Evolutionary conservation across 2,329 filamentous ascomycete genomes (phyloP).

Genomic region (Epichloe scottii): DNA sequence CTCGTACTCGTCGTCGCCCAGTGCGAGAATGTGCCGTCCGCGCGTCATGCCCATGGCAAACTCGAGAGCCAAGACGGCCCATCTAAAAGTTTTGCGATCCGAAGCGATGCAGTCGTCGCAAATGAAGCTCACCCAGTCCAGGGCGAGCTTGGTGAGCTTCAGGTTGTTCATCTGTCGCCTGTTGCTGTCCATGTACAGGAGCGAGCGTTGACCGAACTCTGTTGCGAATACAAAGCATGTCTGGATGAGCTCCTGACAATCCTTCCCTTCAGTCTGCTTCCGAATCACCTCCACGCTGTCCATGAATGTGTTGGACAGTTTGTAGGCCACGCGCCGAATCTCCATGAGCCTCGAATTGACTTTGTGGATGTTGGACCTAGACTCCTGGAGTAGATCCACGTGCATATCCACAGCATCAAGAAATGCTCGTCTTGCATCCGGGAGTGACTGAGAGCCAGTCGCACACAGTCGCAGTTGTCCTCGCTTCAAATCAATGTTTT

Average conservation of each 20-base stretch:
- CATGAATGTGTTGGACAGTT: slow-evolving; percentile 96
- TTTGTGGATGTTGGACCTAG: slow-evolving; percentile 82
- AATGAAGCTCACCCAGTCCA: slow-evolving; percentile 97
- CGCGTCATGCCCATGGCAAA: slow-evolving; percentile 97
- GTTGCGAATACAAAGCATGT: slow-evolving; percentile 98
- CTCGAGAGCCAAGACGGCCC: slow-evolving; percentile 89
- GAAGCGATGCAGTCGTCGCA: slow-evolving; percentile 92
- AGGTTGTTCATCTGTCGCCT: slow-evolving; percentile 93
- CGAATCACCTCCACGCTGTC: slow-evolving; percentile 92
- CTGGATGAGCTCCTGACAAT: slow-evolving; percentile 92
- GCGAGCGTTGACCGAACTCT: slow-evolving; percentile 89
- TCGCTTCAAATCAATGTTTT: slow-evolving; percentile 72
- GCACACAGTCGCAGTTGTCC: slow-evolving; percentile 82
- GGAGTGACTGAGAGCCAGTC: slow-evolving; percentile 68
- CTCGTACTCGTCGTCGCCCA: slow-evolving; percentile 79
- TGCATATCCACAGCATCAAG: slow-evolving; percentile 68
- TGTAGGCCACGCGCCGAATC: slow-evolving; percentile 91
- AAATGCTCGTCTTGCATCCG: slow-evolving; percentile 68
- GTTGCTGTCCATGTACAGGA: slow-evolving; percentile 93
- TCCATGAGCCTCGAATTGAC: slow-evolving; percentile 86
- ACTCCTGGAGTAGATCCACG: slow-evolving; percentile 80
- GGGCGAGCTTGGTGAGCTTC: slow-evolving; percentile 80
- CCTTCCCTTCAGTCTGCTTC: slow-evolving; percentile 67
- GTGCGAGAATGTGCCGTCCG: slow-evolving; percentile 81
- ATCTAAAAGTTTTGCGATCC: slow-evolving; percentile 91